phyloP scores from a whole-genome alignment of 495 filamentous ascomycete genomes.

The Aspergillus coremiiformis region DNA sequence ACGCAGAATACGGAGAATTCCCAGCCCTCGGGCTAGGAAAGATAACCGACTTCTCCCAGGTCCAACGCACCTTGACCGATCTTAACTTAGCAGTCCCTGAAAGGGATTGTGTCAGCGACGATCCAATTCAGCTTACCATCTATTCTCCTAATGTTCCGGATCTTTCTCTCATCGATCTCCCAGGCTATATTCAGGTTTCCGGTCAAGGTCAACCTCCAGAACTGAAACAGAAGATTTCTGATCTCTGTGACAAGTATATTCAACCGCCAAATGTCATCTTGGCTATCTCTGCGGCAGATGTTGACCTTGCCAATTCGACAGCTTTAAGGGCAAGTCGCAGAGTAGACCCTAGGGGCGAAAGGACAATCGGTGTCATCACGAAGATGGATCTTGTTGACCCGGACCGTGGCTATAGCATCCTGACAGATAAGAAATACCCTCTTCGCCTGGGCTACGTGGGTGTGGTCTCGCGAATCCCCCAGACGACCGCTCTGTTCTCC shows the following conservation, averaged over 20 bases:
- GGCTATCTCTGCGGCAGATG: slow-evolving; percentile 94
- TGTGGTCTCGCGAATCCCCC: slow-evolving; percentile 76
- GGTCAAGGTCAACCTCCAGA: slow-evolving; percentile 84
- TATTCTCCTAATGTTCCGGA: slow-evolving; percentile 94
- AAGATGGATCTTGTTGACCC: slow-evolving; percentile 98
- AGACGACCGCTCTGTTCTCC: slow-evolving; percentile 68
- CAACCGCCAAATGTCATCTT: slow-evolving; percentile 92
- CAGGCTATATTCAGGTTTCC: slow-evolving; percentile 93
- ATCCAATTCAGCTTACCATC: slow-evolving; percentile 92
- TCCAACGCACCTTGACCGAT: slow-evolving; percentile 90
- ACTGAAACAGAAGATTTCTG: slow-evolving; percentile 90
- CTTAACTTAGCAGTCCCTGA: slow-evolving; percentile 90
- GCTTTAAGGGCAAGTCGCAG: slow-evolving; percentile 82
- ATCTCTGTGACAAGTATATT: slow-evolving; percentile 98
- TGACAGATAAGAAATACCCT: slow-evolving; percentile 87
- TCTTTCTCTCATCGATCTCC: slow-evolving; percentile 91
- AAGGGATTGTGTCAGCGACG: slow-evolving; percentile 85
- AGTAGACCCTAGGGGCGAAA: slow-evolving; percentile 89
- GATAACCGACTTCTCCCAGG: slow-evolving; percentile 86
- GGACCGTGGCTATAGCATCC: slow-evolving; percentile 63
- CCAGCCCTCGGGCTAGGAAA: slow-evolving; percentile 84
- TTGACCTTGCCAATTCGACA: slow-evolving; percentile 94
- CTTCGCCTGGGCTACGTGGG: slow-evolving; percentile 95
- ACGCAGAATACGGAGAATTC: slow-evolving; percentile 94
- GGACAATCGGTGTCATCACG: slow-evolving; percentile 95